Base-by-base conservation (phyloP, 257 asterid species). In the Scutellaria barbata region DNA sequence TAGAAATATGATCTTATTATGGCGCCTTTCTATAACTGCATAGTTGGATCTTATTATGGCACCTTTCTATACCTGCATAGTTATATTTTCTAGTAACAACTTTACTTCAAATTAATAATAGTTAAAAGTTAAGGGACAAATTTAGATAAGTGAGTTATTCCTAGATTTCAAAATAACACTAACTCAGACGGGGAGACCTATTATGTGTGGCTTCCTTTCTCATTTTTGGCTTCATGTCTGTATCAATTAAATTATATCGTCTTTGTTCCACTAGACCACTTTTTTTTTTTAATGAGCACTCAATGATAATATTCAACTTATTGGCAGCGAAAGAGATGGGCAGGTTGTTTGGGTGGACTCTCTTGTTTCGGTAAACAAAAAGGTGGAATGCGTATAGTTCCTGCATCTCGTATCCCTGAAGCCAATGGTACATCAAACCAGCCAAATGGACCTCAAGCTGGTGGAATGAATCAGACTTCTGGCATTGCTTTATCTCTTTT, bases 301-400 rank as follows among this genome's bases (percentile, higher is more conserved):
- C 14, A 25, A 47, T 39, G 63, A 55, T 76, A 76, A 73, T 69
- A 50, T 65, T 71, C 42, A 68, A 52, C 77, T 16, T 39, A 61
- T 78, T 81, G 71, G 80, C 95, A 94, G 97, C 87, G 86, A 43
- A 94, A 94, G 84, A 79, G 91, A 76, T 94, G 96, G 98, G 85
- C 78, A 66, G 91, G 91, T 69, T 89, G 96, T 79, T 90, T 81
- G 88, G 90, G 90, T 70, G 95, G 98, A 74, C 80, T 94, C 45
- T 82, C 96, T 42, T 94, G 92, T 80, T 89, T 94, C 43, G 79
- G 92, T 65, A 91, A 88, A 70, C 96, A 90, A 81, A 91, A 89
- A 71, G 97, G 96, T 25, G 94, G 95, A 78, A 93, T 80, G 73
- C 97, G 98, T 48, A 85, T 93, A n/a, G 95, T 87, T 14, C 98